These are phyloP conservation scores for Chlorophyllum brunneum DNA, from an alignment of 768 basidiomycete genomes.

Conservation along the genomic window DNA sequence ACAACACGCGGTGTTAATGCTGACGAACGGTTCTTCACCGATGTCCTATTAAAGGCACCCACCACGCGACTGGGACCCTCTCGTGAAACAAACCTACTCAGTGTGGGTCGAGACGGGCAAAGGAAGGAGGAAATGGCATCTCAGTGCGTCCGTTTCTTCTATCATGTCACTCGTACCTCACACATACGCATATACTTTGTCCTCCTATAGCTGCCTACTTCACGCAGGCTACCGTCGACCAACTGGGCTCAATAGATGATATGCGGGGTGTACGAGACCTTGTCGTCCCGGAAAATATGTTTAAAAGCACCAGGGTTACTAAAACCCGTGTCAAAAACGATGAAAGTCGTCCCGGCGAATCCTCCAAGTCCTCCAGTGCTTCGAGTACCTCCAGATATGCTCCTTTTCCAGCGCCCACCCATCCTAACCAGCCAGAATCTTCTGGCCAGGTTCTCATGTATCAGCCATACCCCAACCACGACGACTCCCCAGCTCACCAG, in stretches of 20 bases:
- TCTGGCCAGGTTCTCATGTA: constrained; percentile 35
- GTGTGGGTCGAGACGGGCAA: constrained; percentile 67
- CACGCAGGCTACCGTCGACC: constrained; percentile 70
- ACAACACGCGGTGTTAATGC: not conserved
- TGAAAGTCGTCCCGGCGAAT: constrained; percentile 27
- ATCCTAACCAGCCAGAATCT: constrained; percentile 23
- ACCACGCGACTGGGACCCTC: constrained; percentile 58
- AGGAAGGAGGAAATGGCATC: constrained; percentile 76
- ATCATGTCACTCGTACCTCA: constrained; percentile 2
- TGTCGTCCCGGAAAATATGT: constrained; percentile 61
- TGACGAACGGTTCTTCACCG: not conserved
- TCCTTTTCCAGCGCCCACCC: constrained; percentile 33
- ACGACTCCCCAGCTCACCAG: constrained; percentile 15
- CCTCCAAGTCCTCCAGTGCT: constrained; percentile 25
- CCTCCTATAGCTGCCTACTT: constrained; percentile 68
- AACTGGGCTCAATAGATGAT: constrained; percentile 68
- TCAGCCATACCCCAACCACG: constrained; percentile 33
- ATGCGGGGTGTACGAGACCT: constrained; percentile 55
- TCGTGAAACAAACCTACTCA: constrained; percentile 84
- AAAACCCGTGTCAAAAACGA: constrained; percentile 47
- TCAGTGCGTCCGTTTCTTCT: constrained; percentile 47
- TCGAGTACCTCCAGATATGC: constrained; percentile 32
- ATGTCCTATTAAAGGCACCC: constrained; percentile 26
- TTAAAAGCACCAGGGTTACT: constrained; percentile 61
- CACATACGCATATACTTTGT: constrained; percentile 9